Percentiles rank a stretch among this genome's conserved stretches.
These are phyloP conservation scores for Prunus padus DNA, from an alignment of 306 rosid species.

Conservation along the genomic window DNA sequence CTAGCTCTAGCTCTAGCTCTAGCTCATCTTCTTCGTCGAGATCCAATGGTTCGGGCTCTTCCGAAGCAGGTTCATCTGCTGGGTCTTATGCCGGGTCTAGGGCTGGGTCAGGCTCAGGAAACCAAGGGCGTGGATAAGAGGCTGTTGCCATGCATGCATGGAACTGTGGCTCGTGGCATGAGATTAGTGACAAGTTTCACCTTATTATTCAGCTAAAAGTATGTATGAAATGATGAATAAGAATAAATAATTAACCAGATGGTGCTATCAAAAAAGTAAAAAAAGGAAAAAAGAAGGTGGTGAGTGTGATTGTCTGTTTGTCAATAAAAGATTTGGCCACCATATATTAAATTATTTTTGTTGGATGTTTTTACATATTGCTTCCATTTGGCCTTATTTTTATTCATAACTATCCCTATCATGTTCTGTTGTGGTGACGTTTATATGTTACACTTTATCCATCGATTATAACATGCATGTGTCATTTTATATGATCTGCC, in stretches of 20 bases:
- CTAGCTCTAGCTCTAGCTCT: slow-evolving; percentile 42
- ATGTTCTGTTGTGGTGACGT: too few relatives aligned
- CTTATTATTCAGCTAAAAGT: not conserved
- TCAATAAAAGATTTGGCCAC: slow-evolving; percentile 2
- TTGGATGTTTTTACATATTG: too few relatives aligned
- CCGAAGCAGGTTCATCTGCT: slow-evolving; percentile 31
- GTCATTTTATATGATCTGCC: too few relatives aligned
- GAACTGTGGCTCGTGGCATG: not conserved
- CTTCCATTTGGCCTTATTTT: too few relatives aligned
- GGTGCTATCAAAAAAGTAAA: not conserved
- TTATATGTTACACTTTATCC: too few relatives aligned
- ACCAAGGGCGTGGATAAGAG: slow-evolving; percentile 2
- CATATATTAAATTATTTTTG: too few relatives aligned
- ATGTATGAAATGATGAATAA: not conserved
- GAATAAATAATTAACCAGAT: not conserved
- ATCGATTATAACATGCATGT: too few relatives aligned
- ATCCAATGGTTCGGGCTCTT: slow-evolving; percentile 28
- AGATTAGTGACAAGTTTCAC: not conserved
- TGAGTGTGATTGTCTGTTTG: not conserved
- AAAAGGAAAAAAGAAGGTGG: too few relatives aligned
- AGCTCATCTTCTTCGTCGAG: slow-evolving; percentile 22
- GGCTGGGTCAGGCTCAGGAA: slow-evolving; percentile 20
- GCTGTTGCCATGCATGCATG: not conserved
- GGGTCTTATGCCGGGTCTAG: slow-evolving; percentile 35
- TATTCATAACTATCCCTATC: too few relatives aligned